Conservation (phyloP, 768 basidiomycete genomes). For the Tricholoma sp. region DNA sequence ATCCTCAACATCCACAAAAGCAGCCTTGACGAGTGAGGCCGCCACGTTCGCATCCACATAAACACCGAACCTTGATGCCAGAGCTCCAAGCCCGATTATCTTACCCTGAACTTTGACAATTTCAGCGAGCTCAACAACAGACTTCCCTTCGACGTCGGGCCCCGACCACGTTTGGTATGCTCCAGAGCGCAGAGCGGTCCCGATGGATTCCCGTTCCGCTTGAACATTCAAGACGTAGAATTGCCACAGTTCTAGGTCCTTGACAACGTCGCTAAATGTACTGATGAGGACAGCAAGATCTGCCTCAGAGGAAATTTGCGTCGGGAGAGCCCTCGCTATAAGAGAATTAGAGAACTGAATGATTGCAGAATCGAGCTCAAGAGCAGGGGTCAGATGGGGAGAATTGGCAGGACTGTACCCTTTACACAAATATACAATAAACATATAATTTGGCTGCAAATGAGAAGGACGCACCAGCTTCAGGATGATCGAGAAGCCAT, state of each 20-base stretch:
- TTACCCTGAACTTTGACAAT: constrained; percentile 49
- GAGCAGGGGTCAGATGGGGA: constrained; percentile 87
- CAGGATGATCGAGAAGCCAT: constrained; percentile 92
- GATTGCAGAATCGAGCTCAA: constrained; percentile 87
- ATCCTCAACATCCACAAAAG: constrained; percentile 45
- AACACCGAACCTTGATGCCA: constrained; percentile 65
- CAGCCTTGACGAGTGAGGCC: constrained; percentile 72
- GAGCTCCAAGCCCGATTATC: constrained; percentile 53
- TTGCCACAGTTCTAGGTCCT: constrained; percentile 79
- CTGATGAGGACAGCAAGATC: constrained; percentile 67
- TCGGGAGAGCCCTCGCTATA: constrained; percentile 64
- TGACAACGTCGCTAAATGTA: constrained; percentile 57
- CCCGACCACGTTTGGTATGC: constrained; percentile 57
- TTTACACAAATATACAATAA: constrained; percentile 20
- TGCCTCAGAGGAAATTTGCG: constrained; percentile 49
- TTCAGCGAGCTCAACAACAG: constrained; percentile 59
- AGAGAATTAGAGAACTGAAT: constrained; percentile 74
- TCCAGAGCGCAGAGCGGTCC: constrained; percentile 44
- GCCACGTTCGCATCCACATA: constrained; percentile 58
- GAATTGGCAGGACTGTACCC: constrained; percentile 90
- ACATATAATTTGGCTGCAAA: background rate
- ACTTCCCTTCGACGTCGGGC: constrained; percentile 51
- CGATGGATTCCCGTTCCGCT: constrained; percentile 56
- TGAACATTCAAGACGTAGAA: constrained; percentile 85
- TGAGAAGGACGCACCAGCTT: constrained; percentile 64